Conservation (phyloP, 2,329 filamentous ascomycete genomes). For the Cadophora sp. region DNA sequence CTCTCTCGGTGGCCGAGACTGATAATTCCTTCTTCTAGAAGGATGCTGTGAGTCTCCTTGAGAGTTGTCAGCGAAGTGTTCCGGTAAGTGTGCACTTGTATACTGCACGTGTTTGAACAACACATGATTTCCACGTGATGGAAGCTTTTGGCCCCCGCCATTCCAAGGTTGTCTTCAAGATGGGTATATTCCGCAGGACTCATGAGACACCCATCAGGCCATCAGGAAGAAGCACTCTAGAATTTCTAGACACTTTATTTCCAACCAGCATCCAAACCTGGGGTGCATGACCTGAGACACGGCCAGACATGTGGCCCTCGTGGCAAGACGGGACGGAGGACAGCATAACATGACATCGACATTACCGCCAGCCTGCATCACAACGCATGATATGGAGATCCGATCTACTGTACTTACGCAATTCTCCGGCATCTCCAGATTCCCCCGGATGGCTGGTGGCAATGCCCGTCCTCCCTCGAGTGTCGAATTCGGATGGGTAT, state of each 20-base stretch:
- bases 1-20: slow-evolving; percentile 6
- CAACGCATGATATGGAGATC: slow-evolving; percentile 22
- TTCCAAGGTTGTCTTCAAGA: background rate
- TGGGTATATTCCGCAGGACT: background rate
- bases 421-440: slow-evolving; percentile 25
- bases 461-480: slow-evolving; percentile 15
- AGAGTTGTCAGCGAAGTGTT: slow-evolving; percentile 4
- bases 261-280: slow-evolving; percentile 15
- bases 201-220: background rate
- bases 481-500: background rate
- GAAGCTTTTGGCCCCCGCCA: background rate
- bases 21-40: slow-evolving; percentile 7
- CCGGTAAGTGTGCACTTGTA: background rate
- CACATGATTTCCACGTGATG: slow-evolving; percentile 7
- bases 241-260: background rate
- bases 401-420: slow-evolving; percentile 29
- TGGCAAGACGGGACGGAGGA: slow-evolving; percentile 16
- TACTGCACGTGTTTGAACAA: background rate
- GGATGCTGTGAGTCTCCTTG: slow-evolving; percentile 21
- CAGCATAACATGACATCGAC: slow-evolving; percentile 6
- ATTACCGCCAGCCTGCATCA: background rate
- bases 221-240: slow-evolving; percentile 4
- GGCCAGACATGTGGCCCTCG: slow-evolving; percentile 19
- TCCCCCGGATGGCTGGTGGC: slow-evolving; percentile 25
- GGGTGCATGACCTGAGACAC: slow-evolving; percentile 26